Base-by-base conservation (phyloP, 306 rosid species). In the Citrullus amarus region DNA sequence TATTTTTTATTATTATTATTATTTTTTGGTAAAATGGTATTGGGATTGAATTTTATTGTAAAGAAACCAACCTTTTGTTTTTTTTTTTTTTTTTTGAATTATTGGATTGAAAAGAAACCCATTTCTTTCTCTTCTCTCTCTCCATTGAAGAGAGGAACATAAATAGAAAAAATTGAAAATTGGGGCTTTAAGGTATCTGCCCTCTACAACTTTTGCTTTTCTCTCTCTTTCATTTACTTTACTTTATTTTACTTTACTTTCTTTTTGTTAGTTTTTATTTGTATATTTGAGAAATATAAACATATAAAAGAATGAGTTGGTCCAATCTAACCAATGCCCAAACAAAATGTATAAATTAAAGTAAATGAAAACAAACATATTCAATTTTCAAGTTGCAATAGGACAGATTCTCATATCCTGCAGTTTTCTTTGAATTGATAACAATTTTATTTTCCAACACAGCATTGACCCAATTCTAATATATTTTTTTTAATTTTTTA, bases 381-480 rank as follows among this genome's bases (percentile, higher is more conserved):
- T 79, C 86, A 82, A 50, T 82, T 76, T 78, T 51, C 56, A 44
- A 77, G 83, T 80, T 86, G 88, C 88, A 58, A 84, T 86, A 86
- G 89, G 91, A 86, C 92, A 89, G 86, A 88, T 90, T 87, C 92
- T 86, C 85, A 81, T 79, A 82, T 80, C 80, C 89, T 82, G 86
- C 93, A 86, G 86, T 87, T 82, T 65, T 75, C 60, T 54, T 79
- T 70, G 36, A 81, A 58, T 51, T 69, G 46, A 75, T 50, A 50
- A 13, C 48, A 44, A 44, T 6, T 44, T 44, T 11, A 44, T 48
- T 48, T 48, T 13, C 53, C 15, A 48, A 50, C 54, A 50, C 4
- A 12, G 4, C 54, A 50, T 51, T 51, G 56, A 51, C 56, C 56
- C 22, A 17, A 17, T 55, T 18, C 59, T 55, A 25, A 25, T 25